Evolutionary conservation across 768 basidiomycete species (phyloP), one percentile per base, ranked within the genome.

Genomic region (Gloeopeniophorella convolvens): DNA sequence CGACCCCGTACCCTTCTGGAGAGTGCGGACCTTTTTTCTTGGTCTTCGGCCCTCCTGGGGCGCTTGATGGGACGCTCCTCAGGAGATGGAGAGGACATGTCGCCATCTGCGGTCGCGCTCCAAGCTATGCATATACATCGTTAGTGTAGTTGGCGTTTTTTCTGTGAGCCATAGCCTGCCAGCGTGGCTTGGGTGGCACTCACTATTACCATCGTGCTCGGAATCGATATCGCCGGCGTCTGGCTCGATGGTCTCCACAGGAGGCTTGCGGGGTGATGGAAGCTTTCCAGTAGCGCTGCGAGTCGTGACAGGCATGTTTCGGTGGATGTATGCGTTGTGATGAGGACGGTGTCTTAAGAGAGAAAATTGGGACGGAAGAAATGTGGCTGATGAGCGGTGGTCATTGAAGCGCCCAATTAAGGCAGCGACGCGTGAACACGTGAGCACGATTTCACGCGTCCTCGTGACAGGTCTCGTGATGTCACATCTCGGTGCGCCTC

Each of bases 31-130:
- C 16, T 48, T 9, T 1, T 20, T 3, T n/a, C 18, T 7, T 26
- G 8, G 1, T 16, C 9, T 16, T 11, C 23, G 12, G 16, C 30
- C 21, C 0, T 30, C 42, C 13, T 51, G 9, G 43, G 1, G 10
- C 50, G 42, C 26, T 51, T 51, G 30, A 18, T 13, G n/a, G 39
- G 23, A 27, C 16, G 50, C 11, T 43, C n/a, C n/a, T n/a, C n/a
- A n/a, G n/a, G 6, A 12, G 39, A 32, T 15, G 23, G 20, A 2
- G 16, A 15, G 5, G 21, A 20, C 4, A 27, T 12, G n/a, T 2
- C 35, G 8, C n/a, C 10, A 16, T 48, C 26, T 5, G n/a, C 23
- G n/a, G n/a, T n/a, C n/a, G n/a, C n/a, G n/a, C n/a, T n/a, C n/a
- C n/a, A n/a, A n/a, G n/a, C n/a, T n/a, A n/a, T n/a, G n/a, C n/a